Percentiles rank a stretch among this genome's conserved stretches.
Evolutionary conservation across 768 basidiomycete species (phyloP).

Genomic region (Agaricus subrufescens): DNA sequence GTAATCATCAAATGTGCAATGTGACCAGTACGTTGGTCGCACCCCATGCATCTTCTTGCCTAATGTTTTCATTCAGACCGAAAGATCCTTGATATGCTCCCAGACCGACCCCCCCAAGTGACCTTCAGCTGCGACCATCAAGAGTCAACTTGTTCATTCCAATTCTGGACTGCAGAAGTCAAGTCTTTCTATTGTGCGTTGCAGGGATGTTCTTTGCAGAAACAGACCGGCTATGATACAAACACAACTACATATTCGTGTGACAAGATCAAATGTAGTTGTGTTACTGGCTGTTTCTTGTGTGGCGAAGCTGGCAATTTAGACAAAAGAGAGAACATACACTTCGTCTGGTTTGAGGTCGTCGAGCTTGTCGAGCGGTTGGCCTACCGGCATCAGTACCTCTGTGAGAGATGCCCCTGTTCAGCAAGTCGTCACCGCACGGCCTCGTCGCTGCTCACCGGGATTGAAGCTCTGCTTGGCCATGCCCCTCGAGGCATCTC

Average conservation of each 20-base stretch:
- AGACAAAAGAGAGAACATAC: conserved; percentile 58
- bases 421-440: not conserved
- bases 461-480: conserved; percentile 94
- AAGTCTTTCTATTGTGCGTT: conserved; percentile 97
- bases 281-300: conserved; percentile 90
- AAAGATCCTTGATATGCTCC: conserved; percentile 91
- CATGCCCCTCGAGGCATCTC: conserved; percentile 95
- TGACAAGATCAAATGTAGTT: conserved; percentile 81
- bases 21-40: conserved; percentile 76
- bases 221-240: conserved; percentile 46
- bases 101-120: conserved; percentile 87
- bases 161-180: conserved; percentile 94
- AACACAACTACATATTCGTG: conserved; percentile 81
- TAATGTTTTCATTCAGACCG: conserved; percentile 52
- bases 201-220: conserved; percentile 55
- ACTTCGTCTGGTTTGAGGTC: conserved; percentile 80
- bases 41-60: not conserved
- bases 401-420: conserved; percentile 49
- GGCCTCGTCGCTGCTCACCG: conserved; percentile 44
- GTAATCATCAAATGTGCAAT: conserved; percentile 96
- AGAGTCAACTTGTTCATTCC: conserved; percentile 76
- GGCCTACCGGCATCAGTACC: conserved; percentile 86
- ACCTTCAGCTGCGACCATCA: conserved; percentile 85
- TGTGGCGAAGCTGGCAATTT: conserved; percentile 94
- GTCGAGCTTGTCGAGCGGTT: conserved; percentile 77